Base-by-base conservation (phyloP, 2,329 filamentous ascomycete species). In the Plenodomus tracheiphilus region DNA sequence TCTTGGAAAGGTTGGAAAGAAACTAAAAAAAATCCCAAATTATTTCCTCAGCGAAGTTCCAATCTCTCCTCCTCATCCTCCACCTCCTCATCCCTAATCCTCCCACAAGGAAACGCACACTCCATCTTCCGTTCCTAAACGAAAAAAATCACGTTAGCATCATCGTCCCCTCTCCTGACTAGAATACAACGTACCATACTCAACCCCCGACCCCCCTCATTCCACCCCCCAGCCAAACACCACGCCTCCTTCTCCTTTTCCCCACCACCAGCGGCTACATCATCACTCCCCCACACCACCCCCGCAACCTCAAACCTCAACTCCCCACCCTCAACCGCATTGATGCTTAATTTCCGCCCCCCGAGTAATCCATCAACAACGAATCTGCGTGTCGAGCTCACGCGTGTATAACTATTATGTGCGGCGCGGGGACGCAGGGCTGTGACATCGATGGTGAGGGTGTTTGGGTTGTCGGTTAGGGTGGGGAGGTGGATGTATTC, bases 401-500 rank as follows among this genome's bases (percentile, higher is more conserved):
- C 39, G 4, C 43, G 46, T 8, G 28, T 41, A 36, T 62, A 61
- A 28, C 51, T 58, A 18, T 61, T 54, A 13, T 42, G 52, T 8
- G 47, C 43, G 2, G 42, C 17, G 3, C n/a, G 36, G 15, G 56
- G 52, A 15, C 54, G 51, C 13, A 44, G 48, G 1, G 39, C 43
- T 3, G 59, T 47, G 13, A 62, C 18, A 38, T 59, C 54, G 17
- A 62, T 42, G 19, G 28, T 41, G 10, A 61, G 45, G 22, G 39
- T 18, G 35, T 58, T 61, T 6, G 56, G 19, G 10, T 59, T 35
- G 15, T 61, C 56, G 13, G 16, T 21, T 4, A 62, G 42, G 1
- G 44, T 49, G 30, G 53, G 48, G 16, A 62, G 35, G 41, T 53
- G 56, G 39, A 62, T 49, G 40, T 61, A 61, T n/a, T n/a, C n/a